Base-by-base conservation (phyloP, 2,329 filamentous ascomycete species). In the Arthrobotrys pseudoclavata region DNA sequence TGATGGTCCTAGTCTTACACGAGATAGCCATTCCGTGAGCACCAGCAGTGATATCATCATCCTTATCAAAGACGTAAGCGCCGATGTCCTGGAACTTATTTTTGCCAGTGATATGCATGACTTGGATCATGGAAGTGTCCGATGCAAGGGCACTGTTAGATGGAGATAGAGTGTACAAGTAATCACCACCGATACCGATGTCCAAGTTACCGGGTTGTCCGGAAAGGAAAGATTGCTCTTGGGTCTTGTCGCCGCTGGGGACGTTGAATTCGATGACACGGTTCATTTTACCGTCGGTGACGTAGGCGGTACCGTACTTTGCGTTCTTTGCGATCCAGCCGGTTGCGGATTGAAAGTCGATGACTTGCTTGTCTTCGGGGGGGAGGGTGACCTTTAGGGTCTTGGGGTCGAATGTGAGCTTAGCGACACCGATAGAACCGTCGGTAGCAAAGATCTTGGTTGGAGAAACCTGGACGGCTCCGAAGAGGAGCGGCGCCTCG, bases 401-500 rank as follows among this genome's bases (percentile, higher is more conserved):
- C 2, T 66, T 55, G 0, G 79, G 53, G 53, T 87, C 83, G 22
- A 88, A 78, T 0, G 84, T 82, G 0, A 90, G 81, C 4, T 89
- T 84, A 0, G 85, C 86, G 0, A 83, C 86, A 4, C 89, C 89
- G 66, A 90, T 89, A 0, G 87, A 87, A 0, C 88, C 86, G 69
- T 91, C 89, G 0, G 88, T 88, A 0, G 85, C 85, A 75, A 90
- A 88, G 45, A 89, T 80, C 13, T 80, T 83, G 0, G 84, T 84
- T 0, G 83, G 84, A 0, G 86, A 86, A 40, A 90, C 85, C 0
- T 82, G 52, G 0, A 84, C 82, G 0, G 87, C 85, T 6, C 89
- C 89, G 79, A 90, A 90, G 0, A 89, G 85, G 0, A 89, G 86
- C 0, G 86, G 86, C 0, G 89, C 90, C n/a, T 87, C 88, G 84